These are phyloP conservation scores for Thuja plicata DNA, from an alignment of 83 land plant genomes.

Conservation along the genomic window DNA sequence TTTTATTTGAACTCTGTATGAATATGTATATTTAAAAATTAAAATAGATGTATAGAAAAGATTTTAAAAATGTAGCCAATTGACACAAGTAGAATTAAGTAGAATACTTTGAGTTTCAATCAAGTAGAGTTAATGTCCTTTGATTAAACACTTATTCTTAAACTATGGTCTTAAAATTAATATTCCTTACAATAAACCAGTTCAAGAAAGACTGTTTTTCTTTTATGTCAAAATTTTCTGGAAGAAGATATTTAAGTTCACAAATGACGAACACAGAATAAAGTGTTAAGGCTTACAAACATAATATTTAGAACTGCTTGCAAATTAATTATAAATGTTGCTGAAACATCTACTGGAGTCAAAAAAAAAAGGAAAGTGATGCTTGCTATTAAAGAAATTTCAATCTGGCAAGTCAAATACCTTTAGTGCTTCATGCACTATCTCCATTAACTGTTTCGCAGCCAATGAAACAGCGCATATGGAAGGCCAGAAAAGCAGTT, in stretches of 20 bases:
- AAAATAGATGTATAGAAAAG: not conserved
- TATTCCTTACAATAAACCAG: not conserved
- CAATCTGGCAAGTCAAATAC: constrained; percentile 15
- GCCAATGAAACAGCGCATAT: constrained; percentile 56
- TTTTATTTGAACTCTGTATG: not conserved
- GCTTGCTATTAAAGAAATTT: not conserved
- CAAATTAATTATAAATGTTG: not conserved
- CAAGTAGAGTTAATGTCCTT: not conserved
- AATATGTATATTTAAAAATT: not conserved
- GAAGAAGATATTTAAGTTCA: not conserved
- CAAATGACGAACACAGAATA: not conserved
- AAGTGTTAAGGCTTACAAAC: not conserved
- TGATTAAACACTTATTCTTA: not conserved
- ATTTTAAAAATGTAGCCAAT: not conserved
- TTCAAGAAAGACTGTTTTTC: not conserved
- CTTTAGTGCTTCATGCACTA: constrained; percentile 75
- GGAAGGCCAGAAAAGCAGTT: constrained; percentile 52
- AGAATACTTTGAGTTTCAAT: not conserved
- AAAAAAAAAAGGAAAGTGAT: not conserved
- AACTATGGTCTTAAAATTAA: not conserved
- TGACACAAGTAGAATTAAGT: not conserved
- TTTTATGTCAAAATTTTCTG: not conserved
- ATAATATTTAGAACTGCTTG: not conserved
- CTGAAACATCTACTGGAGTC: not conserved
- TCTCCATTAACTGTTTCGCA: constrained; percentile 56